These are phyloP conservation scores for Candida palmyrensis DNA, from an alignment of 805 yeast species.

Conservation along the genomic window DNA sequence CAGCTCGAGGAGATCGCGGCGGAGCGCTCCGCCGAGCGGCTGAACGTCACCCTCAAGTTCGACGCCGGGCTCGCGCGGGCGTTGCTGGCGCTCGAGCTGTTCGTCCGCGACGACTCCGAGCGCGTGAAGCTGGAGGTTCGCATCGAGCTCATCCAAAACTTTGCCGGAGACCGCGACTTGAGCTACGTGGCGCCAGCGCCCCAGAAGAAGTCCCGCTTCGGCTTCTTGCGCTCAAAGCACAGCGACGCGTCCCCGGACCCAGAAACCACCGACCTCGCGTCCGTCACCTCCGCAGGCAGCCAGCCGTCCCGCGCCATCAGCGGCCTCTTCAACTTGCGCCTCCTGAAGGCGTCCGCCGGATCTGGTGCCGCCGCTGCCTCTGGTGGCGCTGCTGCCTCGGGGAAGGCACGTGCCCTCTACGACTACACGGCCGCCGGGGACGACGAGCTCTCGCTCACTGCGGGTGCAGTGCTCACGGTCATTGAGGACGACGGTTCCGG, in stretches of 20 bases:
- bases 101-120: constrained; percentile 66
- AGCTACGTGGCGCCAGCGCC: constrained; percentile 48
- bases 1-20: constrained; percentile 40
- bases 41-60: constrained; percentile 42
- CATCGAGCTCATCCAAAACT: constrained; percentile 83
- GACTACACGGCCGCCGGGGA: constrained; percentile 62
- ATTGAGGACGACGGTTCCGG: constrained; percentile 87
- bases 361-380: constrained; percentile 11
- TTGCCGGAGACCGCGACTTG: constrained; percentile 72
- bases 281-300: constrained; percentile 25
- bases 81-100: constrained; percentile 50
- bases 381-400: constrained; percentile 6
- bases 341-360: constrained; percentile 24
- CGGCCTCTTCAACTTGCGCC: constrained; percentile 34
- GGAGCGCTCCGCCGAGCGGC: constrained; percentile 28
- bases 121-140: constrained; percentile 80
- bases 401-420: constrained; percentile 52
- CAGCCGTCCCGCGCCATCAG: constrained; percentile 25
- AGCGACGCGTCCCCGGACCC: constrained; percentile 4
- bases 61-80: constrained; percentile 52
- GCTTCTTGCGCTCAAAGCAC: constrained; percentile 40
- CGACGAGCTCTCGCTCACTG: constrained; percentile 63
- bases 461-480: constrained; percentile 59
- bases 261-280: constrained; percentile 22
- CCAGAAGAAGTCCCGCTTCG: constrained; percentile 52